phyloP scores from a whole-genome alignment of 331 rosid species.

The Phaseolus coccineus region DNA sequence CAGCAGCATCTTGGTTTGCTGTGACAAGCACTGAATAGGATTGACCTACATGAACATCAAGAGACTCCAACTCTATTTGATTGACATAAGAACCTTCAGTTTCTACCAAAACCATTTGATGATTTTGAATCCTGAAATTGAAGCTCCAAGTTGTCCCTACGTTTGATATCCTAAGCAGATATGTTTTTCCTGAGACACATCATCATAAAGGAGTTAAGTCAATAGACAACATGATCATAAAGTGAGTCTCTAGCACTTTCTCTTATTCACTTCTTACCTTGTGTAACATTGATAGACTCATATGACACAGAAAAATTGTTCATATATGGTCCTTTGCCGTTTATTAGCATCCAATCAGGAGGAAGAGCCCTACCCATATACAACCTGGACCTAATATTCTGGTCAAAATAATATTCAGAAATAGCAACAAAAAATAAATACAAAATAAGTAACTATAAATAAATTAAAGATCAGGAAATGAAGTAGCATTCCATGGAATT shows the following conservation, averaged over 20 bases:
- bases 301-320: constrained; percentile 46
- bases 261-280: constrained; percentile 56
- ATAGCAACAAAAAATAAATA: constrained; percentile 19
- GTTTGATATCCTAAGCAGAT: constrained; percentile 83
- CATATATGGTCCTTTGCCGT: constrained; percentile 70
- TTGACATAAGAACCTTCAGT: constrained; percentile 87
- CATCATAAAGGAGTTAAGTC: constrained; percentile 16
- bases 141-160: constrained; percentile 78
- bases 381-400: constrained; percentile 58
- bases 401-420: constrained; percentile 28
- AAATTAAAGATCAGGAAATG: constrained; percentile 20
- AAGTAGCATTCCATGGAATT: not conserved
- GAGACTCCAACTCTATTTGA: constrained; percentile 68
- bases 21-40: constrained; percentile 87
- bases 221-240: not conserved
- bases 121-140: constrained; percentile 85
- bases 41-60: constrained; percentile 91
- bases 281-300: constrained; percentile 70
- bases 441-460: not conserved
- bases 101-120: constrained; percentile 71
- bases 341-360: constrained; percentile 70
- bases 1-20: constrained; percentile 68
- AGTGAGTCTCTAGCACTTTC: not conserved
- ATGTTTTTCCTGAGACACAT: constrained; percentile 68
- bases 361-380: not conserved